phyloP scores from a whole-genome alignment of 495 filamentous ascomycete genomes.

The Penicillium lagena region DNA sequence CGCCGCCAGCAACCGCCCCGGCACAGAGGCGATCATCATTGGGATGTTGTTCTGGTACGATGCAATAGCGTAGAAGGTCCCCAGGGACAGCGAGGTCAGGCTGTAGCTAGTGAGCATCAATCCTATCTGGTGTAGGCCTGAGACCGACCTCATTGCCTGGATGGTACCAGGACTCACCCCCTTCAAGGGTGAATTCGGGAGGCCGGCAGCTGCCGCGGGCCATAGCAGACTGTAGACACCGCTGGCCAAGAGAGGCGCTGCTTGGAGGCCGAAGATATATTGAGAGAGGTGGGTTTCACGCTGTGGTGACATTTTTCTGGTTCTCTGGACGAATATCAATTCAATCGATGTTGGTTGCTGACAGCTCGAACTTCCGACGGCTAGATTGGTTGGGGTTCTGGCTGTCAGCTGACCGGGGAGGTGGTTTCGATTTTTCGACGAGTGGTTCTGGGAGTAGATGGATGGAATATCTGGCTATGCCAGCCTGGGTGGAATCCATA shows the following conservation, averaged over 20 bases:
- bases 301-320: too few relatives aligned
- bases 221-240: slow-evolving; percentile 14
- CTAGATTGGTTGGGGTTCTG: too few relatives aligned
- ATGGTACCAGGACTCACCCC: slow-evolving; percentile 12
- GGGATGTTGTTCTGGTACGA: slow-evolving; percentile 20
- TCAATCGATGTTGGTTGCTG: too few relatives aligned
- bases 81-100: slow-evolving; percentile 15
- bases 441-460: too few relatives aligned
- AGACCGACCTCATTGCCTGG: slow-evolving; percentile 16
- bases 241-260: slow-evolving; percentile 11
- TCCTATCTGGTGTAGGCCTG: neutral
- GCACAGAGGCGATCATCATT: slow-evolving; percentile 14
- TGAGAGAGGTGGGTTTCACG: slow-evolving; percentile 1
- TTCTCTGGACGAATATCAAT: too few relatives aligned
- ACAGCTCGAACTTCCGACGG: too few relatives aligned
- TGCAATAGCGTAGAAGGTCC: slow-evolving; percentile 14
- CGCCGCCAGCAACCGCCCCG: slow-evolving; percentile 14
- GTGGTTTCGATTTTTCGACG: too few relatives aligned
- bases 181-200: slow-evolving; percentile 8
- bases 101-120: slow-evolving; percentile 1
- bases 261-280: slow-evolving; percentile 18
- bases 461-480: too few relatives aligned
- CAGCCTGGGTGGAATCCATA: too few relatives aligned
- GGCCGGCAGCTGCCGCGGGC: slow-evolving; percentile 4
- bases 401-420: too few relatives aligned